Evolutionary conservation across 495 filamentous ascomycete species (phyloP), one percentile per base, ranked within the genome.

Genomic region (Pseudevernia furfuracea): DNA sequence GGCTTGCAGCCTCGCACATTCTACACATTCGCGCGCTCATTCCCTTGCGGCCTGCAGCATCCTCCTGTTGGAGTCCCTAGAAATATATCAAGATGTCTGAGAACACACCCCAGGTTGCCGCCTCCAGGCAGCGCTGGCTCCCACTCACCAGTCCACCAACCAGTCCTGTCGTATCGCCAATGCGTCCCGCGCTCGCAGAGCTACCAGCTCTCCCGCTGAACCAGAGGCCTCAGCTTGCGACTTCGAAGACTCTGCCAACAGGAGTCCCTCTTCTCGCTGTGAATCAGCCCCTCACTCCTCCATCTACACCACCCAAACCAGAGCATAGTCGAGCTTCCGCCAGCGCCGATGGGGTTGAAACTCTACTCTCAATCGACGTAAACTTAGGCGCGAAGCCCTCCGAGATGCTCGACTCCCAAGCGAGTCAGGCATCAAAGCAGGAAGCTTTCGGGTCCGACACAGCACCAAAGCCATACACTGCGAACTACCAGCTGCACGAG

Each of bases 391-490:
- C 28, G 15, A 44, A 63, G 49, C 61, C 49, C n/a, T 38, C 52
- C 15, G 38, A 34, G 11, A 34, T 63, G 25, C 38, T 25, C 15
- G 21, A 37, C 11, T 44, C 36, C 9, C 10, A 15, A 14, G 49
- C 61, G 21, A 43, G 37, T 36, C 36, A 57, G 17, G 23, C 38
- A 30, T 30, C 52, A n/a, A 9, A 43, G 49, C 28, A 23, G 19
- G 10, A n/a, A 30, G 15, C 25, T n/a, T 4, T 32, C 3, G 28
- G 5, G 41, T 38, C 48, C n/a, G 61, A 61, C 32, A 32, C 49
- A 32, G 28, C 36, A 23, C 62, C 69, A 11, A 64, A 61, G 28
- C 46, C 58, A 6, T 71, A 67, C 39, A 52, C 61, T 1, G 59
- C 44, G 23, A 21, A 21, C 46, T 71, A 71, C 32, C 57, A 39